Evolutionary conservation across 495 filamentous ascomycete species (phyloP), one percentile per base, ranked within the genome.

Genomic region (Aspergillus nidulans): DNA sequence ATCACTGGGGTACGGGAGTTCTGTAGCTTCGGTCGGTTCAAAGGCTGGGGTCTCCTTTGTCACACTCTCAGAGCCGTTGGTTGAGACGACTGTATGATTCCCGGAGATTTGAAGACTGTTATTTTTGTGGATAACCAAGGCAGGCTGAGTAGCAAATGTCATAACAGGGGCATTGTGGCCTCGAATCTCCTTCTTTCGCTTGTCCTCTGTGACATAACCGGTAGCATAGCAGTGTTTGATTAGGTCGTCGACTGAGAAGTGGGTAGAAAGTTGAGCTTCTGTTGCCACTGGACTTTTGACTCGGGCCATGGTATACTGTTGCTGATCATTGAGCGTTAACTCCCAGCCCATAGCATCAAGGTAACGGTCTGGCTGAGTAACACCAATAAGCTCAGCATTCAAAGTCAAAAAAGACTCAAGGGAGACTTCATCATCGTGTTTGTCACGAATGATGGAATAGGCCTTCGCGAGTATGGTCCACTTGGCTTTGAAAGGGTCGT

Each of bases 381-480:
- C 63, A 9, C 70, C 73, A 24, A 80, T 63, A 36, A 66, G 63
- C 19, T 69, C 62, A 43, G 60, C 64, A 24, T 65, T 64, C 25
- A 75, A 57, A 23, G 49, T 52, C 12, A 79, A 58, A 55, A 75
- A 80, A 18, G 50, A 24, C 39, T 69, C 64, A 16, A 81, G 62
- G 21, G 71, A 62, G 6, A 68, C 69, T 26, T 67, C 59, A 6
- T 62, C 44, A 44, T 69, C 69, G 49, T 73, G 73, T 30, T 71
- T 45, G 52, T 81, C 77, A 32, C 79, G 78, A 43, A 81, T 67
- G n/a, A 61, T 56, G 32, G 78, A 77, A 60, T 76, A 81, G 13
- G 75, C 69, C 58, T 72, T 71, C 9, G 77, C 77, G 25, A 80
- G 48, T 25, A 81, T 63, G 26, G 61, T 61, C 79, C 79, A 81